phyloP scores from a whole-genome alignment of 2,329 filamentous ascomycete species.

The Phyllosticta citrichinensis region DNA sequence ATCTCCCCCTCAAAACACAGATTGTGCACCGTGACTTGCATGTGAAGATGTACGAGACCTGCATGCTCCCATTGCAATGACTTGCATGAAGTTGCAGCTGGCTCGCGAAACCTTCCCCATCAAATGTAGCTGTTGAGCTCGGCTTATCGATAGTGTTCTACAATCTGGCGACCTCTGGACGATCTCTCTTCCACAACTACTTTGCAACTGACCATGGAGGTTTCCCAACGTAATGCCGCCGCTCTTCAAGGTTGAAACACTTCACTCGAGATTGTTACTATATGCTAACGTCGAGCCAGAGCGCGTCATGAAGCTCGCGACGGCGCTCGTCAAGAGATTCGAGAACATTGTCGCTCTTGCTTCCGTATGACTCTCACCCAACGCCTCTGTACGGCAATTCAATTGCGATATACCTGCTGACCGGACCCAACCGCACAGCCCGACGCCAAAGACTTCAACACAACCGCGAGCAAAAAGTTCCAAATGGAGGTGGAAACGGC shows the following conservation, averaged over 20 bases:
- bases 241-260: constrained; percentile 25
- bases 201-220: constrained; percentile 25
- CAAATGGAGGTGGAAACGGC: constrained; percentile 50
- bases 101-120: neutral
- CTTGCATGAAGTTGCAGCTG: neutral
- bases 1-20: neutral
- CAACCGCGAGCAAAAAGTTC: constrained; percentile 47
- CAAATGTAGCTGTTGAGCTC: neutral
- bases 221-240: constrained; percentile 32
- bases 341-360: constrained; percentile 46
- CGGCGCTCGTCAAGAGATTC: constrained; percentile 40
- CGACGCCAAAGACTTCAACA: constrained; percentile 42
- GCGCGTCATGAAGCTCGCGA: constrained; percentile 30
- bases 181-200: neutral
- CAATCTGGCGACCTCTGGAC: neutral
- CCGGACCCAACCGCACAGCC: constrained; percentile 24
- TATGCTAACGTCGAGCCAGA: constrained; percentile 16
- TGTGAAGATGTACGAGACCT: neutral
- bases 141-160: neutral
- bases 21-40: neutral
- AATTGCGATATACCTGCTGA: neutral
- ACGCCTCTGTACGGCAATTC: too few relatives aligned
- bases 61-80: neutral
- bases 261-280: neutral
- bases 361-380: constrained; percentile 28